Evolutionary conservation across 2,329 filamentous ascomycete species (phyloP), one percentile per base, ranked within the genome.

Genomic region (Corynespora cassiicola): DNA sequence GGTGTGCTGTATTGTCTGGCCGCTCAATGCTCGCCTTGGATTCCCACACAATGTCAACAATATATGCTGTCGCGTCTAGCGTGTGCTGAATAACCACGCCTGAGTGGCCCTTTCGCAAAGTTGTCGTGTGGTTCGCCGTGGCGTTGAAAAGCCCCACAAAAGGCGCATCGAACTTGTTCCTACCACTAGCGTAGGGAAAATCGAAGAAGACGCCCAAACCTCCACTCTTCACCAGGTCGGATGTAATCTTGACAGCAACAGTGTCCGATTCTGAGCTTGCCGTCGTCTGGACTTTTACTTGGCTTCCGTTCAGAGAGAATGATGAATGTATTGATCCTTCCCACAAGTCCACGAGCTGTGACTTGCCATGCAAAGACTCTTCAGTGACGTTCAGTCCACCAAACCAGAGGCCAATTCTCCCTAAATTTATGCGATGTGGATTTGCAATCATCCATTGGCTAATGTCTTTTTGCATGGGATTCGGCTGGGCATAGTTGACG

Each of bases 381-480:
- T 78, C 75, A 2, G 61, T 70, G 7, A 77, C 61, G 41, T 70
- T 61, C 0, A 41, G 27, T 1, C 53, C 65, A 3, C 62, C 60
- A 46, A 77, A 79, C 38, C 66, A 68, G 19, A 80, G 56, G 3
- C 77, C 77, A 7, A 79, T 66, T 3, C 66, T 70, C 3, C 68
- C 77, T 1, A 80, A 47, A 42, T 79, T 80, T 12, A 78, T 59
- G 5, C 77, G 65, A 49, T 80, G 76, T 0, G 77, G 77, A 45
- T 80, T 80, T 37, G 70, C 67, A 19, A 78, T 78, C 14, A 81
- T 58, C 78, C 78, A 81, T 40, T 79, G 73, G 3, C 74, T 75
- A 17, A 74, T 74, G 7, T 66, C 59, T 11, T 57, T 53, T 34
- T 74, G 52, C 3, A 56, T 56, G 2, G 71, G 66, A 36, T 74